These are phyloP conservation scores for Colletotrichum sp. DNA, from an alignment of 2,329 filamentous ascomycete species.

Conservation along the genomic window DNA sequence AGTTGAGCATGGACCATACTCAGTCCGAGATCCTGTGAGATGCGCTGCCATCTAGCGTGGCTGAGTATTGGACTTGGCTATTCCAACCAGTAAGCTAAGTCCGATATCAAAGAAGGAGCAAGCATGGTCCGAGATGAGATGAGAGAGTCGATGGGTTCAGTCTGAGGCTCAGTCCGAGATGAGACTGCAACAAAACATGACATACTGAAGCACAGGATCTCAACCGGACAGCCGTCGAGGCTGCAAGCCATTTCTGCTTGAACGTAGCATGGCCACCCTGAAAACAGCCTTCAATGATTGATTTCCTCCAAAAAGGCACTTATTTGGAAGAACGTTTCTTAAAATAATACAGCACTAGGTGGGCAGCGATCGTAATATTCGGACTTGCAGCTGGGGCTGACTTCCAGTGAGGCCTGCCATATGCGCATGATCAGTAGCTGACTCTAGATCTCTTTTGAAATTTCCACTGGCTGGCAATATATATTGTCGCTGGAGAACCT, in stretches of 20 bases:
- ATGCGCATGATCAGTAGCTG: too few relatives aligned
- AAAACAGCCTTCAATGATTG: neutral
- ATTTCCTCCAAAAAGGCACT: rapidly evolving
- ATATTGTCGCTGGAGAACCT: neutral
- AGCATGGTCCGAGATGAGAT: neutral
- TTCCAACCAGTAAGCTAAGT: neutral
- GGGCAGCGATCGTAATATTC: neutral
- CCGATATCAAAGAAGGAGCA: neutral
- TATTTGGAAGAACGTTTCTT: rapidly evolving
- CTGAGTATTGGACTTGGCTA: neutral
- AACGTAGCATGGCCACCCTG: rapidly evolving
- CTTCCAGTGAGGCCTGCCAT: neutral
- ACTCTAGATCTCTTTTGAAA: rapidly evolving
- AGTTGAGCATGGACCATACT: rapidly evolving
- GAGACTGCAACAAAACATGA: neutral
- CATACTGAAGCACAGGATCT: neutral
- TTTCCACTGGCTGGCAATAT: neutral
- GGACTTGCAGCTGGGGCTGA: neutral
- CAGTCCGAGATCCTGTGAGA: neutral
- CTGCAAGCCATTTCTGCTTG: rapidly evolving
- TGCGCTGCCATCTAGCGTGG: neutral
- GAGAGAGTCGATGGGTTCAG: neutral
- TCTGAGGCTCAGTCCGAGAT: neutral
- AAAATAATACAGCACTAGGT: neutral
- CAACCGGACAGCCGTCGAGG: rapidly evolving